These are phyloP conservation scores for Batkoa obscura DNA, from an alignment of 371 early-diverging fungal species.

Conservation along the genomic window DNA sequence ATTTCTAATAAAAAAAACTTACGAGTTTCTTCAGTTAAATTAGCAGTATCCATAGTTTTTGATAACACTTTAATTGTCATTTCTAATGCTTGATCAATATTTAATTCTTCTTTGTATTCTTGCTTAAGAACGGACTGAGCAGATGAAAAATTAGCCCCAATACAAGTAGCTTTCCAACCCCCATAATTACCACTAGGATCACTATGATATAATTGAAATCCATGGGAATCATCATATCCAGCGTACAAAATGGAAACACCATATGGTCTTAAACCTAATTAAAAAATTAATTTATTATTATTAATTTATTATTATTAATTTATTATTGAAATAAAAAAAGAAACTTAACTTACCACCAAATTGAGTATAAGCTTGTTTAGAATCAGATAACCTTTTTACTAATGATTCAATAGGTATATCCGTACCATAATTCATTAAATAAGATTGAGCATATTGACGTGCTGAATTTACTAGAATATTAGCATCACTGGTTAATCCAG, in stretches of 20 bases:
- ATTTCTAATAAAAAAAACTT: conserved; percentile 13
- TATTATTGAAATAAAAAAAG: background rate
- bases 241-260: conserved; percentile 97
- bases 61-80: conserved; percentile 81
- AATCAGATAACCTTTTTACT: conserved; percentile 84
- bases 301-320: background rate
- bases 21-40: conserved; percentile 77
- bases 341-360: conserved; percentile 48
- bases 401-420: conserved; percentile 84
- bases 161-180: conserved; percentile 97
- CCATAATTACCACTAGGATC: conserved; percentile 98
- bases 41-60: conserved; percentile 89
- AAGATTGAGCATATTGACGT: conserved; percentile 76
- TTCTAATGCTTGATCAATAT: conserved; percentile 68
- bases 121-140: conserved; percentile 86
- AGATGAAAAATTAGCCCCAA: conserved; percentile 85
- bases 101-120: conserved; percentile 81
- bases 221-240: conserved; percentile 76
- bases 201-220: conserved; percentile 94
- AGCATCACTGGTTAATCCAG: conserved; percentile 96
- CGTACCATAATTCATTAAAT: conserved; percentile 69
- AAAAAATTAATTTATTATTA: background rate
- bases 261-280: conserved; percentile 84
- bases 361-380: conserved; percentile 98
- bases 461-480: conserved; percentile 88